Evolutionary conservation across 1,284 basidiomycete species (phyloP), one percentile per base, ranked within the genome.

Genomic region (Exobasidium cylindrosporum): DNA sequence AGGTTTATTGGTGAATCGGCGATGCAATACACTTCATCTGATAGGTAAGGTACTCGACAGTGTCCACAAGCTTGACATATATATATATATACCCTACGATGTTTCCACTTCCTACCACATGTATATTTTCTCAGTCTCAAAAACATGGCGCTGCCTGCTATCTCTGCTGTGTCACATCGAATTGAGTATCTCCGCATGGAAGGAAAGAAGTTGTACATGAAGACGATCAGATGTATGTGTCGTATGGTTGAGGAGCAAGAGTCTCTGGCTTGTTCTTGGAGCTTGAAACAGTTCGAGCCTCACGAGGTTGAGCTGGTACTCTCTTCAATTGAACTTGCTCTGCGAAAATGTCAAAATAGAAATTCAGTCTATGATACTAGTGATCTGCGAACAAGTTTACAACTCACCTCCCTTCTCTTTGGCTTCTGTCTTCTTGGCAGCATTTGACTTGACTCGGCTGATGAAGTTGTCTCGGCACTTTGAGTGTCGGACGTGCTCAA

Each of bases 391-490:
- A 3, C 21, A 3, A 3, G 45, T n/a, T 35, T 44, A 53, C 43
- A 32, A 40, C 35, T 40, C 17, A 40, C 35, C 49, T 21, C 70
- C 70, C 68, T 72, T 72, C 58, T 53, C 87, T 89, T 83, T 80
- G 46, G 92, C 91, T 88, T 86, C 89, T 73, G 82, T 87, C 82
- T 92, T 93, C 76, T 87, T 87, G 46, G 86, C 86, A 72, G 91
- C 90, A 86, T 98, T 99, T 69, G 85, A 83, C 87, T 96, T 90
- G 81, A 98, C 96, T 78, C 95, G 87, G 47, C 14, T 89, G 79
- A 98, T 84, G 86, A 99, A 99, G 84, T 97, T 94, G 84, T 97
- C 90, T 81, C 96, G 88, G 84, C 95, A 98, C 84, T 93, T 94
- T 76, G 95, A 97, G 88, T 98, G 96, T 80, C 85, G 87, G 83